A percentile compares a stretch with the other conserved stretches of the same genome.
phyloP scores from a whole-genome alignment of 1,284 basidiomycete species.

The Fomitopsis betulina region DNA sequence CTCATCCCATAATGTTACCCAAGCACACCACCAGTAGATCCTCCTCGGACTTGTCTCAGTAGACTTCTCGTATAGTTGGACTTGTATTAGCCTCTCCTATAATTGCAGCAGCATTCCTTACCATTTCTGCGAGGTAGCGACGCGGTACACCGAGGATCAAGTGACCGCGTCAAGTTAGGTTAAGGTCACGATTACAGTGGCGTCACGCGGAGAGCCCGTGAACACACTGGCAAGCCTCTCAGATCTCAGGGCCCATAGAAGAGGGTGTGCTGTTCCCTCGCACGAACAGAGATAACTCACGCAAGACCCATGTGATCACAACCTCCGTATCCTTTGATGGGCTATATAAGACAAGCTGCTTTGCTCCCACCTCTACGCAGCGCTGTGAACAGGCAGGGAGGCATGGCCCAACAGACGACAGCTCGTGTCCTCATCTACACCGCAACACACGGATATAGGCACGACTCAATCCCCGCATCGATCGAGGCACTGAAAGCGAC shows the following conservation, averaged over 20 bases:
- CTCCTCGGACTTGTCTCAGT: too few relatives aligned
- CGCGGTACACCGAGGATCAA: neutral
- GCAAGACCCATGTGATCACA: neutral
- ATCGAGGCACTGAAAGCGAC: conserved; percentile 7
- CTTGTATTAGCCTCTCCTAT: too few relatives aligned
- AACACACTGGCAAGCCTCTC: neutral
- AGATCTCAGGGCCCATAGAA: neutral
- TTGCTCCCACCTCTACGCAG: neutral
- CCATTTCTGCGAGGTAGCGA: neutral
- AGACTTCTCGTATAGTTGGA: too few relatives aligned
- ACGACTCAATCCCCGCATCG: conserved; percentile 8
- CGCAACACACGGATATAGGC: conserved; percentile 8
- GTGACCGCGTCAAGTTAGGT: neutral
- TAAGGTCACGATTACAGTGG: neutral
- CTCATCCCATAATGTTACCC: too few relatives aligned
- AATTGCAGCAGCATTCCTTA: too few relatives aligned
- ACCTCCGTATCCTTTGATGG: neutral
- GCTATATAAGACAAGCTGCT: neutral
- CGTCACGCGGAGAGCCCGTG: neutral
- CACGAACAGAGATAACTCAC: neutral
- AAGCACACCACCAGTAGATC: too few relatives aligned
- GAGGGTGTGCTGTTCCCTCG: neutral
- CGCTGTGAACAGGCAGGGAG: neutral
- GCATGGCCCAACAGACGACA: conserved; percentile 6
- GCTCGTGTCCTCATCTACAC: conserved; percentile 10